Conservation (phyloP, 148 eudicot species). For the Beta vulgaris region DNA sequence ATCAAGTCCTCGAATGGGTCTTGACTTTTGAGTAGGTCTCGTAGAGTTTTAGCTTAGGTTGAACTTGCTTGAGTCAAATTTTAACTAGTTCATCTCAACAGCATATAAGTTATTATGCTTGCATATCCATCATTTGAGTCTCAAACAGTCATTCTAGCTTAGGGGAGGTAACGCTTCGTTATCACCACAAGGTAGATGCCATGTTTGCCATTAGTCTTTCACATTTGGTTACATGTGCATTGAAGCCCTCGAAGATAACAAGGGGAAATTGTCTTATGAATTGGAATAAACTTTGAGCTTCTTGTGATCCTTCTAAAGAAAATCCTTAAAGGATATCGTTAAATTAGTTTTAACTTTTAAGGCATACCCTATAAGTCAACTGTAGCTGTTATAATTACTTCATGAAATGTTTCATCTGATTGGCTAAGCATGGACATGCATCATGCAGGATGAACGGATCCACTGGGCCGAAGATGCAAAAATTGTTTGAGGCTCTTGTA, state of each 20-base stretch:
- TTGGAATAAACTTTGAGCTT: background rate
- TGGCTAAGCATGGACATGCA: constrained; percentile 21
- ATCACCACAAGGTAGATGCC: background rate
- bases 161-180: background rate
- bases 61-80: background rate
- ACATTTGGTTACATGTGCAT: background rate
- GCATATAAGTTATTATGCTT: no score
- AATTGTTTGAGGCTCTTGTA: constrained; percentile 69
- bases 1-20: background rate
- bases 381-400: background rate
- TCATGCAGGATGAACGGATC: constrained; percentile 86
- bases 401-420: background rate
- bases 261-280: background rate
- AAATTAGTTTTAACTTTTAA: background rate
- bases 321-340: background rate
- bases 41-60: background rate
- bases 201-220: background rate
- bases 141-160: no score
- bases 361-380: background rate
- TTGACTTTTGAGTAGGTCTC: no score
- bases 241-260: background rate
- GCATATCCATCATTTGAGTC: no score
- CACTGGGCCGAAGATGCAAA: constrained; percentile 84
- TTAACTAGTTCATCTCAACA: no score
- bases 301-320: background rate